A percentile compares a stretch with the other conserved stretches of the same genome.
Conservation (phyloP, 1,284 basidiomycete species). For the Heterobasidion irregulare region DNA sequence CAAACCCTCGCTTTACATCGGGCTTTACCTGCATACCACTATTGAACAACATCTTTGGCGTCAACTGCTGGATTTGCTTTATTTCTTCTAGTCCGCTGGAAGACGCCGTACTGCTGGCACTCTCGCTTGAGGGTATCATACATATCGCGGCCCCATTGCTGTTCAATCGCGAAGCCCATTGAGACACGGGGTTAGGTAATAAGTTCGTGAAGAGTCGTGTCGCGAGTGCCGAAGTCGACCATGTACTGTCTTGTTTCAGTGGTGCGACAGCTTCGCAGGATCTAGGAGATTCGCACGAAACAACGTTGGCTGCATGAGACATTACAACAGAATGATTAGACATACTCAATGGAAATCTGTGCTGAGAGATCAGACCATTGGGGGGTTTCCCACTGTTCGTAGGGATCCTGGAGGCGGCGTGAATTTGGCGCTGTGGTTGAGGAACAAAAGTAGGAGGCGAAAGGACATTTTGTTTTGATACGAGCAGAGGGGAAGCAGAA, state of each 20-base stretch:
- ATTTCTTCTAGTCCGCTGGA: conserved; percentile 7
- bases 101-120: conserved; percentile 12
- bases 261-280: not conserved
- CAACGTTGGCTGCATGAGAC: conserved; percentile 2
- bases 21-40: conserved; percentile 6
- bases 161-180: conserved; percentile 24
- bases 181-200: conserved; percentile 46
- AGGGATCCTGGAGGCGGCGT: not conserved
- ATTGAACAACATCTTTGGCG: conserved; percentile 11
- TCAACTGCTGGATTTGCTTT: conserved; percentile 5
- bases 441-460: conserved; percentile 14
- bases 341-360: conserved; percentile 37
- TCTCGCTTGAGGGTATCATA: conserved; percentile 19
- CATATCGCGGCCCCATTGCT: conserved; percentile 13
- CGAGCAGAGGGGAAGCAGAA: conserved; percentile 16
- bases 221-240: conserved; percentile 43
- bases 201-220: conserved; percentile 48
- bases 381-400: not conserved
- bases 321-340: conserved; percentile 34
- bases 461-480: conserved; percentile 19
- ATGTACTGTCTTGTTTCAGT: conserved; percentile 25
- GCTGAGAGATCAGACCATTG: conserved; percentile 49
- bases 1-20: conserved; percentile 29
- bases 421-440: conserved; percentile 5
- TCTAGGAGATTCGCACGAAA: not conserved